phyloP scores from a whole-genome alignment of 73 alveolate genomes.

The Durusdinium trenchii region DNA sequence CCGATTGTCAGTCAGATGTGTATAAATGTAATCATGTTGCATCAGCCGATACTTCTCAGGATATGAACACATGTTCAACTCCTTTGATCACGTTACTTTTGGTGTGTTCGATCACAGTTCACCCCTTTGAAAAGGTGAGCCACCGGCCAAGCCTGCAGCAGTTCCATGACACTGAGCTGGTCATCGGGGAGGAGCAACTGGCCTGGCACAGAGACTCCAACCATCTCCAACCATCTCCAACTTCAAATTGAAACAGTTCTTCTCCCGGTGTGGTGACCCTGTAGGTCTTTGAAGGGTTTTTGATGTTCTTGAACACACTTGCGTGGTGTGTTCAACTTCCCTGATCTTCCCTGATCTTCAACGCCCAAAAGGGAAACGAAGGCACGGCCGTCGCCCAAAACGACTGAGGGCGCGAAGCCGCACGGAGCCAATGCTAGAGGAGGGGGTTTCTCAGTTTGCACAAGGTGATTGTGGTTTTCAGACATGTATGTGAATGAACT shows the following conservation, averaged over 20 bases:
- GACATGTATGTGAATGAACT: neutral
- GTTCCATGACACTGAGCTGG: constrained; percentile 79
- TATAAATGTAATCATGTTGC: neutral
- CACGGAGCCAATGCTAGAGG: constrained; percentile 24
- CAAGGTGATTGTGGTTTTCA: neutral
- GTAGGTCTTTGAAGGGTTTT: neutral
- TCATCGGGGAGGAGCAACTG: constrained; percentile 55
- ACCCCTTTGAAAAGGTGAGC: no score
- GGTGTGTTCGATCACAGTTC: no score
- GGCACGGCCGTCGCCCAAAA: no score
- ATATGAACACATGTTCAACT: no score
- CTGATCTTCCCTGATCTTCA: no score
- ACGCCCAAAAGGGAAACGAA: no score
- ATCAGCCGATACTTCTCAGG: no score
- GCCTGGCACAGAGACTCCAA: neutral
- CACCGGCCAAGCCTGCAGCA: constrained; percentile 82
- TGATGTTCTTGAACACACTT: no score
- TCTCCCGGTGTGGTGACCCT: neutral
- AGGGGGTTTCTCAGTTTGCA: neutral
- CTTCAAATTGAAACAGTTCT: neutral
- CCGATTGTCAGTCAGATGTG: neutral
- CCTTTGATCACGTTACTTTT: no score
- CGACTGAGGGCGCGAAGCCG: constrained; percentile 30
- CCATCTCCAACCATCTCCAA: neutral
- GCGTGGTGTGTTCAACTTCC: no score